Percentiles rank a stretch among this genome's conserved stretches.
Conservation (phyloP, 176 grass and related monocot species). For the Phragmites australis region DNA sequence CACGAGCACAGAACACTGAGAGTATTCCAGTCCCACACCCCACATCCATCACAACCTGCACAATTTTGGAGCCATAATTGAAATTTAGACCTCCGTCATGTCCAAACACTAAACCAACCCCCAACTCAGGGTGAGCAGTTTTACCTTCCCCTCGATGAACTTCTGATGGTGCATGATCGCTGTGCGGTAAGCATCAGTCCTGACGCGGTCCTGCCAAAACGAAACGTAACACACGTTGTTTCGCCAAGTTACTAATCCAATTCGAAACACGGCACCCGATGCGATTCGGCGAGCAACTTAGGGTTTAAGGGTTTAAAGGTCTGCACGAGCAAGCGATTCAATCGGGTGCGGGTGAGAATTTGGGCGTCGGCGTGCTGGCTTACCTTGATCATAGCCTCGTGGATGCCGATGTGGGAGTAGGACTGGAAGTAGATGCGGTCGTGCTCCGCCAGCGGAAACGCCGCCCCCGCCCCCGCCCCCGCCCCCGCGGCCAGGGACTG, state of each 20-base stretch:
- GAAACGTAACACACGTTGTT: background rate
- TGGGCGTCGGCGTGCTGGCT: background rate
- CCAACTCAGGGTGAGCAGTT: background rate
- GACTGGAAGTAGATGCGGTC: slow-evolving; percentile 82
- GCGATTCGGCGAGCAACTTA: background rate
- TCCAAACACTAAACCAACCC: background rate
- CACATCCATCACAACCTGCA: slow-evolving; percentile 93
- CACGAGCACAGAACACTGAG: slow-evolving; percentile 86
- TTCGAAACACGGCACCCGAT: background rate
- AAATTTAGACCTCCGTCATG: slow-evolving; percentile 7
- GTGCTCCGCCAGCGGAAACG: slow-evolving; percentile 38
- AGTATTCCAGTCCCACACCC: slow-evolving; percentile 95
- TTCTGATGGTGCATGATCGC: slow-evolving; percentile 83
- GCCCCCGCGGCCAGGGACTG: slow-evolving; percentile 15
- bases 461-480: background rate
- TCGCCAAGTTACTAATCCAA: background rate
- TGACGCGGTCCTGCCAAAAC: slow-evolving; percentile 64
- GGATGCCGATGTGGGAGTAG: slow-evolving; percentile 81
- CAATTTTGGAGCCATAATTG: background rate
- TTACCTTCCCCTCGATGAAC: slow-evolving; percentile 85
- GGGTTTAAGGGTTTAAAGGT: slow-evolving; percentile 36
- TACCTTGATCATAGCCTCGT: slow-evolving; percentile 92
- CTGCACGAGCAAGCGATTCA: background rate
- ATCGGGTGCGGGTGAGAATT: background rate
- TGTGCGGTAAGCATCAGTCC: slow-evolving; percentile 73